Evolutionary conservation across 345 rosid genomes (phyloP).

Genomic region (Noccaea caerulescens): DNA sequence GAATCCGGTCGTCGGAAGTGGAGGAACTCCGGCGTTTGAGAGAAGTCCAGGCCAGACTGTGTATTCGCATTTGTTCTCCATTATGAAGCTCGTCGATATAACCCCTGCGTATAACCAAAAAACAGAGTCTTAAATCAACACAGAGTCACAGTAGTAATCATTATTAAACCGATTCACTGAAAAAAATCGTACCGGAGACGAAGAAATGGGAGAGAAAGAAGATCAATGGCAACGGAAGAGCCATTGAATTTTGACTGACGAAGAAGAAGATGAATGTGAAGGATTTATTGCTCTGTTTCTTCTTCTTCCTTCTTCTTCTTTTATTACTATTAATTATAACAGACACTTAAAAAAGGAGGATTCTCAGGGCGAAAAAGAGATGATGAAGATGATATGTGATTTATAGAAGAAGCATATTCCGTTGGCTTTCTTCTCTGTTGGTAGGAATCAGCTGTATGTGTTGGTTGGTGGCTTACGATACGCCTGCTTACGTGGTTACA

Average conservation of each 20-base stretch:
- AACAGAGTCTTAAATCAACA: neutral
- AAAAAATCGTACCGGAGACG: slow-evolving; percentile 44
- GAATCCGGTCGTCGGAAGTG: slow-evolving; percentile 84
- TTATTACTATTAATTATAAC: neutral
- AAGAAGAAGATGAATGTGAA: slow-evolving; percentile 36
- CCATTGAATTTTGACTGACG: slow-evolving; percentile 41
- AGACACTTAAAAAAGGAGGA: slow-evolving; percentile 6
- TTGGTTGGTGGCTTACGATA: slow-evolving; percentile 34
- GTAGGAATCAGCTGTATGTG: slow-evolving; percentile 30
- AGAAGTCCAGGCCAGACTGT: slow-evolving; percentile 91
- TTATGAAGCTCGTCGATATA: slow-evolving; percentile 62
- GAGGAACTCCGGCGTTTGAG: slow-evolving; percentile 69
- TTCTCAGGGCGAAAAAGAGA: slow-evolving; percentile 29
- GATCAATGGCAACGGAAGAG: slow-evolving; percentile 42
- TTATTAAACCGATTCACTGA: neutral
- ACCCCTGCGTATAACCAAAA: slow-evolving; percentile 46
- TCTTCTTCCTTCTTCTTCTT: slow-evolving; percentile 19
- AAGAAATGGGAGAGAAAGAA: slow-evolving; percentile 37
- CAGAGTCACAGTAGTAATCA: neutral
- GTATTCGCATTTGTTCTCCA: slow-evolving; percentile 72
- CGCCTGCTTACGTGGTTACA: slow-evolving; percentile 12
- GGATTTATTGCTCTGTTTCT: slow-evolving; percentile 24
- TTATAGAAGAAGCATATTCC: slow-evolving; percentile 33
- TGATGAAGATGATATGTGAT: slow-evolving; percentile 21
- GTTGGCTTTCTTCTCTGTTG: slow-evolving; percentile 3